Conservation (phyloP, 495 filamentous ascomycete genomes). For the Talaromyces liani region DNA sequence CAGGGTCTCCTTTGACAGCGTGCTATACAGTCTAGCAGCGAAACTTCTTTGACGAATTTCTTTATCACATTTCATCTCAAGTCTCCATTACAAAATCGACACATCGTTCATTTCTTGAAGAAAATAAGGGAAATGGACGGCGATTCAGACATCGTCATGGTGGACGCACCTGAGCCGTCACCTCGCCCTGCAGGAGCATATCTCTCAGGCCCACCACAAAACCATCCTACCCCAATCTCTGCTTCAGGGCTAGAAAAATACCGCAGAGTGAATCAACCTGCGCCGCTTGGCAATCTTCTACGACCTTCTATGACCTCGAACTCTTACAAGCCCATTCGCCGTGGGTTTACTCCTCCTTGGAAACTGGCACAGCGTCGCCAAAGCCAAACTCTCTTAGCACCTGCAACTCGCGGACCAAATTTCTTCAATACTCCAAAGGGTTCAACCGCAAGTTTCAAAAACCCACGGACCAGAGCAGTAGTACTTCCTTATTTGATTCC, state of each 20-base stretch:
- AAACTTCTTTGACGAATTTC: neutral
- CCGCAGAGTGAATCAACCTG: neutral
- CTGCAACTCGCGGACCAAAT: neutral
- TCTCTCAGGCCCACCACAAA: neutral
- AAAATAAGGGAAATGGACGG: slow-evolving; percentile 6
- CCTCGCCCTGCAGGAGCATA: neutral
- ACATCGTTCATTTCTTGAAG: neutral
- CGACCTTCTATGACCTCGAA: neutral
- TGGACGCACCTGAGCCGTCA: neutral
- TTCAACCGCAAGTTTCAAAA: neutral
- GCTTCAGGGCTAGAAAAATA: neutral
- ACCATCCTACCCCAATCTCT: neutral
- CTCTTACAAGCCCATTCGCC: neutral
- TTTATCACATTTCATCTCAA: neutral
- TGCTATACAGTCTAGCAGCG: neutral
- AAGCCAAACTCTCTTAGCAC: neutral
- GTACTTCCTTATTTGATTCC: neutral
- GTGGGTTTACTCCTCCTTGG: neutral
- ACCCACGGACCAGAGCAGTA: neutral
- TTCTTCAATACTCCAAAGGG: neutral
- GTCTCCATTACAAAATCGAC: neutral
- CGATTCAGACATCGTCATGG: neutral
- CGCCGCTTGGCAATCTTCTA: neutral
- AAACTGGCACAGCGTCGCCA: neutral
- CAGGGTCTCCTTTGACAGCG: neutral